Base-by-base conservation (phyloP, 192 early-diverging fungal species). In the Helicostylum pulchrum region DNA sequence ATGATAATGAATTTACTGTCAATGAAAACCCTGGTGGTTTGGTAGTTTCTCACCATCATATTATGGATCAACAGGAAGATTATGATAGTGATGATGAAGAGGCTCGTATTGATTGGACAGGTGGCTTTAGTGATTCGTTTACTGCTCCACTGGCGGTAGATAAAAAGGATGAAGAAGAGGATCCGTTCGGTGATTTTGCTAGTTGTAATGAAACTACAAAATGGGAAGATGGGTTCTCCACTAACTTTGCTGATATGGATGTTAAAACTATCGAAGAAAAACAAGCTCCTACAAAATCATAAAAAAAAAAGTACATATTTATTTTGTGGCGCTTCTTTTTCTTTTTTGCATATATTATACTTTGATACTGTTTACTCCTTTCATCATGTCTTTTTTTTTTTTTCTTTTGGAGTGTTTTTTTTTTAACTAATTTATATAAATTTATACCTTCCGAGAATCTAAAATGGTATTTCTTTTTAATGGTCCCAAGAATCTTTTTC, bases 181-280 rank as follows among this genome's bases (percentile, higher is more conserved):
- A 59, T 59, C 57, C 57, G 23, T 59, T 59, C 45, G 57, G 57
- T 23, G 57, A 59, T 14, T 59, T 59, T 45, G 20, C 57, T 14
- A 59, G 57, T 45, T 21, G 36, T 14, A 17, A 43, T 59, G 57
- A 45, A 21, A 20, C 36, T 17, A 34, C 19, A 7, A n/a, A 59
- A 30, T 59, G 57, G 57, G 57, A 59, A 43, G 57, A 59, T 20
- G 57, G 36, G 45, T 59, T 59, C 15, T 45, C 57, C 2, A 14
- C 57, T 45, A 42, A 14, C 14, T 43, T 59, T 26, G 14, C 57
- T 7, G 57, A 59, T 21, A 59, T 59, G 42, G 43, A 45, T 43
- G 36, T 59, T 44, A 34, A 56, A 4, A 34, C 54, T 10, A 34
- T 31, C 14, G 31, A 53, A 31, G 53, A 56, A 34, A 36, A 20